Evolutionary conservation across 495 filamentous ascomycete species (phyloP).

Genomic region (Aspergillus cavernicola): DNA sequence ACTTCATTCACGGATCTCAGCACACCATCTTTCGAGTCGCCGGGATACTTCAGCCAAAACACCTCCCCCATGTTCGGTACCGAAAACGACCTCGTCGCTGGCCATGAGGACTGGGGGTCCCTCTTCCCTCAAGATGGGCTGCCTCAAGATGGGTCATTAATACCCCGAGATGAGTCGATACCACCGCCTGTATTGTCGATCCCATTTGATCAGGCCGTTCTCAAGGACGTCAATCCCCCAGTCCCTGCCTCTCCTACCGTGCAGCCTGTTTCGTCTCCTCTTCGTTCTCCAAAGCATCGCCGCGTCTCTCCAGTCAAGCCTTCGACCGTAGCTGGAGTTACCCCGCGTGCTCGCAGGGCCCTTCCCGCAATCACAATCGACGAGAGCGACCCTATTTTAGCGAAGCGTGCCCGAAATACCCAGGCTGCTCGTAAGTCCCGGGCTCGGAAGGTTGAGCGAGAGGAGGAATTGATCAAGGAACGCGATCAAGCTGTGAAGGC

Average conservation of each 20-base stretch:
- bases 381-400: constrained; percentile 64
- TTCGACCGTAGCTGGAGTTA: constrained; percentile 68
- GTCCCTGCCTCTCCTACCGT: constrained; percentile 34
- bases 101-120: constrained; percentile 41
- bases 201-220: constrained; percentile 24
- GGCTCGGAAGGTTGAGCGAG: constrained; percentile 68
- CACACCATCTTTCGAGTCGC: constrained; percentile 77
- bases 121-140: constrained; percentile 65
- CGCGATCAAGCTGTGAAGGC: constrained; percentile 52
- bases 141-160: constrained; percentile 35
- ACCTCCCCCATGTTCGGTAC: constrained; percentile 62
- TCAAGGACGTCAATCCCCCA: constrained; percentile 36
- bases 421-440: constrained; percentile 93
- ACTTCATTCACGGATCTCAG: constrained; percentile 79
- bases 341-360: constrained; percentile 68
- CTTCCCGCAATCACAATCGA: constrained; percentile 65
- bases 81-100: constrained; percentile 31
- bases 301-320: constrained; percentile 53
- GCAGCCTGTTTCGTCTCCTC: constrained; percentile 16
- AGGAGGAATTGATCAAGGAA: constrained; percentile 39
- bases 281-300: constrained; percentile 39
- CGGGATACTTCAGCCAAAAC: constrained; percentile 61
- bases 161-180: constrained; percentile 42
- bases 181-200: constrained; percentile 28
- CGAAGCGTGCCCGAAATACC: constrained; percentile 95